Base-by-base conservation (phyloP, 305 asterid genomes). In the Petunia hybrid region DNA sequence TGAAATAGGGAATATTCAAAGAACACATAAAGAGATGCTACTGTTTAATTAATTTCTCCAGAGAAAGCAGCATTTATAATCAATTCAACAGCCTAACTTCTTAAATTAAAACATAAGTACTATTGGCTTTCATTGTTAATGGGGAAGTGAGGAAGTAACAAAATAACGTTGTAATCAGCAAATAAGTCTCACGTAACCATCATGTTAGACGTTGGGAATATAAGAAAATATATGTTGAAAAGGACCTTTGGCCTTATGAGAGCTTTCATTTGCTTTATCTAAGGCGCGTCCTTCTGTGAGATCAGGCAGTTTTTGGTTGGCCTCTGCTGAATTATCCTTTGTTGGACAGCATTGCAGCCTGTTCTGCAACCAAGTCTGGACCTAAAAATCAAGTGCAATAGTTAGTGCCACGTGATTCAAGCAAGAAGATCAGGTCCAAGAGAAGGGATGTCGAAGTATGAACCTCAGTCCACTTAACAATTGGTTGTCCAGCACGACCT, bases 401-500 rank as follows among this genome's bases (percentile, higher is more conserved):
- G 31, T 71, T 35, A 14, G 10, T 48, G 45, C 3, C 61, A 71
- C 0, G 10, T 35, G 43, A 48, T 12, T 71, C 45, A 71, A 71
- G 35, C 43, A 31, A 48, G 5, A 35, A 48, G 62, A 0, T 46
- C 61, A 48, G 57, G 56, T 71, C 61, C 12, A 31, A 71, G 62
- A 14, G 61, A 56, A 71, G 12, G 62, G 13, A 36, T 48, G 22
- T 48, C 6, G 61, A 71, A 71, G 62, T 7, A 41, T 57, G 45
- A 70, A 94, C 98, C 97, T 94, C 96, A 3, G 82, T 88, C 97
- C 96, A 93, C 87, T 91, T 94, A 66, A 84, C 90, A 64, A 78
- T 84, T 40, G 98, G 93, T 87, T 93, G 91, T 80, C 98, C 97
- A 9, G 94, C 93, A 80, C 98, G 97, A 9, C 90, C 93, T 80